These are phyloP conservation scores for Pythium rishiriense DNA, from an alignment of 352 stramenopile genomes.

Conservation along the genomic window DNA sequence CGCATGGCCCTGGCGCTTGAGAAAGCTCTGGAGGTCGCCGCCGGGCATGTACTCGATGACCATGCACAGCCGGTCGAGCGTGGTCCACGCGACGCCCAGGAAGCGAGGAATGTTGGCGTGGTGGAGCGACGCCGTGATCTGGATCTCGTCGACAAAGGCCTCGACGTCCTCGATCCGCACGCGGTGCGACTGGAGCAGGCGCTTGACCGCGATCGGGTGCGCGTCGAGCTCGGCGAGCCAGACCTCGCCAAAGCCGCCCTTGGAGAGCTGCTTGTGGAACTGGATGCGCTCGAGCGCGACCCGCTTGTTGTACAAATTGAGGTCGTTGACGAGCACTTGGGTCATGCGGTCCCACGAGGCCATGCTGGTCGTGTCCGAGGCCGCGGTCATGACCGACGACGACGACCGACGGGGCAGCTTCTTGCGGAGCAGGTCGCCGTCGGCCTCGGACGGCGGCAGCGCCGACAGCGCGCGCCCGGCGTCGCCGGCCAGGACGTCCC, in stretches of 20 bases:
- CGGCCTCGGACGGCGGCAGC: conserved; percentile 1
- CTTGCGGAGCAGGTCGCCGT: neutral
- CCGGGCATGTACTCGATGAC: conserved; percentile 27
- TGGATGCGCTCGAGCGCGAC: conserved; percentile 24
- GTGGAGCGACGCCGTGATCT: conserved; percentile 27
- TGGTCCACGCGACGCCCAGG: conserved; percentile 29
- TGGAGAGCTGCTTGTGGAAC: conserved; percentile 28
- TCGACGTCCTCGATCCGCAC: conserved; percentile 23
- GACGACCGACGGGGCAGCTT: conserved; percentile 32
- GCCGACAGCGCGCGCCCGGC: neutral
- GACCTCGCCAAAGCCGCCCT: conserved; percentile 31
- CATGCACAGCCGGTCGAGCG: conserved; percentile 26
- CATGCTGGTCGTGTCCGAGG: conserved; percentile 10
- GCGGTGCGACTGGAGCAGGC: conserved; percentile 22
- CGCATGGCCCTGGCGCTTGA: conserved; percentile 18
- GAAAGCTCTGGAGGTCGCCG: conserved; percentile 29
- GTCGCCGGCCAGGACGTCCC: neutral
- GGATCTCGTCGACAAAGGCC: conserved; percentile 31
- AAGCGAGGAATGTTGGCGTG: conserved; percentile 30
- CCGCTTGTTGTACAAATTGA: conserved; percentile 23
- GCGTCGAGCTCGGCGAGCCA: conserved; percentile 25
- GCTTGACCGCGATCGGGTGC: conserved; percentile 30
- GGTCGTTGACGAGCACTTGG: conserved; percentile 26
- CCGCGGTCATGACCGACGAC: conserved; percentile 38
- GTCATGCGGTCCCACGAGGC: conserved; percentile 20